phyloP scores from a whole-genome alignment of 2,329 filamentous ascomycete genomes.

The Talaromyces sp. region DNA sequence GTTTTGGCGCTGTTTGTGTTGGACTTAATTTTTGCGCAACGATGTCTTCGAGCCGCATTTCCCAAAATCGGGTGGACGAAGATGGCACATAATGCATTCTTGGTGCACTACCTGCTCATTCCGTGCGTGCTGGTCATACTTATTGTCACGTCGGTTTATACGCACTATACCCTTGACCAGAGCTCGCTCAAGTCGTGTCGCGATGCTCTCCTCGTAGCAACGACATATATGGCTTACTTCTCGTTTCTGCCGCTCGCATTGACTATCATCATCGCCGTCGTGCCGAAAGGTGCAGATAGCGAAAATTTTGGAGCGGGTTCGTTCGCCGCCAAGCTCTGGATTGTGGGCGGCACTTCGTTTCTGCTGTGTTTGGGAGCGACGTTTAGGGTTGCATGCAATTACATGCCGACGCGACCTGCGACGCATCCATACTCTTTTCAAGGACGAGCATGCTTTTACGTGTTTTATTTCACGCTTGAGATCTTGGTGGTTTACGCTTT shows the following conservation, averaged over 20 bases:
- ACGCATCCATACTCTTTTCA: constrained; percentile 66
- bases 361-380: constrained; percentile 66
- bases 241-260: constrained; percentile 66
- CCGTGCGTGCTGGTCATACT: constrained; percentile 61
- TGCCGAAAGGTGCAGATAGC: constrained; percentile 39
- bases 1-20: constrained; percentile 72
- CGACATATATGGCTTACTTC: constrained; percentile 60
- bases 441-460: constrained; percentile 69
- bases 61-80: constrained; percentile 67
- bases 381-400: constrained; percentile 63
- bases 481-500: constrained; percentile 67
- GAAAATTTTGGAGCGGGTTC: constrained; percentile 66
- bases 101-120: constrained; percentile 57
- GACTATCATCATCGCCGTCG: constrained; percentile 47
- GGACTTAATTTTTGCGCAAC: constrained; percentile 74
- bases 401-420: constrained; percentile 48
- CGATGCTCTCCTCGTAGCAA: constrained; percentile 61
- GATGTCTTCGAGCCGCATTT: constrained; percentile 70
- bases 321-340: constrained; percentile 62
- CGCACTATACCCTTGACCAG: constrained; percentile 62
- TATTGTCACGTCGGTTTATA: constrained; percentile 62
- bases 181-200: constrained; percentile 53
- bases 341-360: constrained; percentile 58
- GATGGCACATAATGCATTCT: constrained; percentile 52
- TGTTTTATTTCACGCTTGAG: constrained; percentile 75